Percentiles rank a stretch among this genome's conserved stretches.
phyloP scores from a whole-genome alignment of 805 yeast genomes.

The Hanseniaspora hatyaiensis region DNA sequence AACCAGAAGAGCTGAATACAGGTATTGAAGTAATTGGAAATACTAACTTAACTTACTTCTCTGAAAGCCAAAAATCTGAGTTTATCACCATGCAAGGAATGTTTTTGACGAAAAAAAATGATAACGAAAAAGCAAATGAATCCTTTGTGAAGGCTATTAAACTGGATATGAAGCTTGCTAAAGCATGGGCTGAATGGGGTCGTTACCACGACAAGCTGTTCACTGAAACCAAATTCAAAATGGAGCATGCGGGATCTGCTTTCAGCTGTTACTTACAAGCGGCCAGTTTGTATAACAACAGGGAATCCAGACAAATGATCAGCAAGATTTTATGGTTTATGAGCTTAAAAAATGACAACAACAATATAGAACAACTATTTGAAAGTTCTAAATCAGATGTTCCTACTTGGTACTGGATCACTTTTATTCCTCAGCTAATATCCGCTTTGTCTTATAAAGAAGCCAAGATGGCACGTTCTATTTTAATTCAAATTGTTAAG shows the following conservation, averaged over 20 bases:
- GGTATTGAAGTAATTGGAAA: slow-evolving; percentile 95
- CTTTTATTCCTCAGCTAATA: slow-evolving; percentile 86
- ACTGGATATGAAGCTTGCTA: slow-evolving; percentile 82
- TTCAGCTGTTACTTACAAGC: slow-evolving; percentile 94
- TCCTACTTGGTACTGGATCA: slow-evolving; percentile 99
- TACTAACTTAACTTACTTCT: slow-evolving; percentile 90
- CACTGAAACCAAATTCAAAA: slow-evolving; percentile 70
- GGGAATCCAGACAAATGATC: slow-evolving; percentile 74
- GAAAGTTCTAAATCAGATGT: slow-evolving; percentile 89
- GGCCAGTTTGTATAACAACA: slow-evolving; percentile 87
- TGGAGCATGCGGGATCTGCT: slow-evolving; percentile 82
- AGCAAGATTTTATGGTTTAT: slow-evolving; percentile 90
- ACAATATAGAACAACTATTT: slow-evolving; percentile 73
- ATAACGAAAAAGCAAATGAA: slow-evolving; percentile 90
- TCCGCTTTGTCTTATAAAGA: slow-evolving; percentile 85
- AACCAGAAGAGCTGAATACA: slow-evolving; percentile 77
- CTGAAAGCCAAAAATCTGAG: slow-evolving; percentile 95
- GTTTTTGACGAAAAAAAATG: slow-evolving; percentile 85
- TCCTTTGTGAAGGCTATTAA: slow-evolving; percentile 98
- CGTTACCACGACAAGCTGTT: slow-evolving; percentile 80
- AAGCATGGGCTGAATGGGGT: slow-evolving; percentile 99
- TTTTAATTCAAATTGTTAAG: slow-evolving; percentile 84
- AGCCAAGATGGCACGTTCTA: slow-evolving; percentile 77
- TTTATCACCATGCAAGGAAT: slow-evolving; percentile 95
- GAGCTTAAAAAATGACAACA: slow-evolving; percentile 75